Percentiles rank a stretch among this genome's conserved stretches.
These are phyloP conservation scores for Mucor indicus DNA, from an alignment of 371 early-diverging fungal species.

Conservation along the genomic window DNA sequence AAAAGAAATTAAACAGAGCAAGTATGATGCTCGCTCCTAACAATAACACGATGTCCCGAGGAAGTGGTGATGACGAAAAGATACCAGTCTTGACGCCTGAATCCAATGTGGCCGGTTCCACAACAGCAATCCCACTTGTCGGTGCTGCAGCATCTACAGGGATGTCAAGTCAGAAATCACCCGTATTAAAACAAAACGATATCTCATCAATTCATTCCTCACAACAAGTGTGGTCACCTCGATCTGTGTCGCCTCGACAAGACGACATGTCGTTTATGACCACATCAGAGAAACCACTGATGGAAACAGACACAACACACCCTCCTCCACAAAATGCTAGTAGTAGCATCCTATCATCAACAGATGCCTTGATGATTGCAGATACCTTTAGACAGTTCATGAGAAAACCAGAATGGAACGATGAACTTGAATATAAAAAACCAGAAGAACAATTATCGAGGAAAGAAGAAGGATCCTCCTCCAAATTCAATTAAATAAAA, in stretches of 20 bases:
- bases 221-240: slow-evolving; percentile 9
- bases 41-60: background rate
- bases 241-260: slow-evolving; percentile 14
- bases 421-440: slow-evolving; percentile 28
- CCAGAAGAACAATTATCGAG: too few relatives aligned
- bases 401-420: slow-evolving; percentile 55
- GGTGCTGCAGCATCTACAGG: background rate
- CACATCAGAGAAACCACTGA: slow-evolving; percentile 6
- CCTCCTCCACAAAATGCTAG: too few relatives aligned
- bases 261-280: slow-evolving; percentile 6
- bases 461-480: background rate
- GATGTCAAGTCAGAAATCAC: background rate
- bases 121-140: too few relatives aligned
- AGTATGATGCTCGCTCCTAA: slow-evolving; percentile 3
- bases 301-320: too few relatives aligned
- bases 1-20: slow-evolving; percentile 9
- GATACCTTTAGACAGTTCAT: slow-evolving; percentile 50
- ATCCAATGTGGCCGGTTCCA: slow-evolving; percentile 8
- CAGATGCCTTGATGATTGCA: slow-evolving; percentile 50
- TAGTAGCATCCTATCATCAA: slow-evolving; percentile 45
- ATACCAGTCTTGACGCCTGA: slow-evolving; percentile 4
- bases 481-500: too few relatives aligned
- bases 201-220: slow-evolving; percentile 24
- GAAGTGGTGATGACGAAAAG: slow-evolving; percentile 10
- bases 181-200: slow-evolving; percentile 5